Evolutionary conservation across 2,329 filamentous ascomycete species (phyloP), one percentile per base, ranked within the genome.

Genomic region (Rhexocercosporidium sp.): DNA sequence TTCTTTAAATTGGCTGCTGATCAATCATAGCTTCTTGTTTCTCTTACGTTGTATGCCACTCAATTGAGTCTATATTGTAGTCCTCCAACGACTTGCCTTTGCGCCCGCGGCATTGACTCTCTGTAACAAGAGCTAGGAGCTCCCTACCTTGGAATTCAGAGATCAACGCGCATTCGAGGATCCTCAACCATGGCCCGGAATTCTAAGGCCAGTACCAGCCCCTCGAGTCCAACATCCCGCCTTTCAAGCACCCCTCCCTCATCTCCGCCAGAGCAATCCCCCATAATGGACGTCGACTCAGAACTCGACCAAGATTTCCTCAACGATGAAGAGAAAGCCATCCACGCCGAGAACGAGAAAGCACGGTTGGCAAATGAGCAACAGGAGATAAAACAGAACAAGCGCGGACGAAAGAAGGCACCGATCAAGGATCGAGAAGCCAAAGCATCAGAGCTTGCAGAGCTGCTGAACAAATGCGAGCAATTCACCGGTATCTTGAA

Each of bases 401-500:
- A 73, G 29, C 66, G 71, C 34, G 68, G 74, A 18, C 62, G 67
- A 29, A 76, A 76, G 41, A 66, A 76, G 1, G 75, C 74, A 2
- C 73, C 74, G 2, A 73, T 74, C 44, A 83, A 80, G 69, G 86
- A 90, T 69, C 80, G 85, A 0, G 85, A 88, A 54, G 81, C 80
- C 0, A 89, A 90, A 71, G 87, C 86, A 0, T 82, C 81, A 51
- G 85, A 90, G 65, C 78, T 90, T 0, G 86, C 90, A 29, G 83
- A 86, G 59, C 78, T 90, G 1, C 79, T 90, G 0, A 81, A 80
- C 49, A 87, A 90, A 74, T 88, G 85, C 57, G 86, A 84, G 11
- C 83, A 86, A 0, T 90, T 90, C 65, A 86, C 85, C 25, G 85
- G 89, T 44, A 88, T 90, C 11, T 75, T 90, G 1, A 90, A 87